Base-by-base conservation (phyloP, 331 rosid genomes). In the Dryas integrifolia region DNA sequence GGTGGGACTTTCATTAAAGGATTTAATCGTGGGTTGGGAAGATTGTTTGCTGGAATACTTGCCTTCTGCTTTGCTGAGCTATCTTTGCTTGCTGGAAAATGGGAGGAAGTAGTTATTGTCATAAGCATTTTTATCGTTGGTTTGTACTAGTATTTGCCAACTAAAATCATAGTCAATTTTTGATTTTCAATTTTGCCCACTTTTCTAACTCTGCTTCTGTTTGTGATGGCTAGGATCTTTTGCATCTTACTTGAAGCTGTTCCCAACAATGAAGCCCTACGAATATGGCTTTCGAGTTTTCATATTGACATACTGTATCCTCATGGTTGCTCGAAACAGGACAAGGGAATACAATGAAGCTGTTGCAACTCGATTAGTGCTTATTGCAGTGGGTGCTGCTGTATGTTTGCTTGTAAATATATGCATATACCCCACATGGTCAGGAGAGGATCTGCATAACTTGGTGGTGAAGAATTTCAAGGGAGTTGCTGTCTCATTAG, bases 261-360 rank as follows among this genome's bases (percentile, higher is more conserved):
- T 51, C 43, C 82, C 78, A 7, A 73, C 82, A 45, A 79, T 78
- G 82, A 78, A 78, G 53, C 77, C 82, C 10, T 78, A 78, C 16
- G 82, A 78, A 21, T 78, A 72, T 1, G 82, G 78, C 8, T 79
- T 72, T 67, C 82, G 82, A 35, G 82, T 79, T 70, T 79, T 79
- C 24, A 18, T 79, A 11, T 30, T 79, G 74, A 79, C 82, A 69
- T 79, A 72, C 38, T 66, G 78, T 16, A 79, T 79, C 24, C 82
- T 79, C 2, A 79, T 79, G 82, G 78, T 73, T 50, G 78, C 78
- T 35, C 78, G 82, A 70, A 74, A 72, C 44, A 58, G 74, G 35
- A 73, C 78, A 7, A 71, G 78, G 58, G 69, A 58, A 12, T 79
- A 79, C 52, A 72, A 35, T 0, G 82, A 44, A 74, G 78, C 82